Percentiles rank a stretch among this genome's conserved stretches.
Conservation (phyloP, 2,329 filamentous ascomycete genomes). For the Fusarium sp. region DNA sequence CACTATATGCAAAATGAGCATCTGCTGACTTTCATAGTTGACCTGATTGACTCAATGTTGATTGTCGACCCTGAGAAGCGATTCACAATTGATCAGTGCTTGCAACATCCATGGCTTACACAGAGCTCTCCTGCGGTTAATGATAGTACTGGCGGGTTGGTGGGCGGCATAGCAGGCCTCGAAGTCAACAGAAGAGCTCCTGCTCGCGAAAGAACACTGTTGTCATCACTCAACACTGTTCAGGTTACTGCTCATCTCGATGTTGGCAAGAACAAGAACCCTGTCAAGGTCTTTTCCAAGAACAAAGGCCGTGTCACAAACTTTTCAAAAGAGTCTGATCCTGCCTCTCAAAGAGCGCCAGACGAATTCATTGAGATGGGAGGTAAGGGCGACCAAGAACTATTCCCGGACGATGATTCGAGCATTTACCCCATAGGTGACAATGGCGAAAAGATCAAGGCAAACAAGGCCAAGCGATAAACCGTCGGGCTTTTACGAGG, state of each 20-base stretch:
- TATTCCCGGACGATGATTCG: constrained; percentile 74
- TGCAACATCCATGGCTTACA: constrained; percentile 91
- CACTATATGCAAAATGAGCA: background rate
- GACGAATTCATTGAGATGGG: constrained; percentile 87
- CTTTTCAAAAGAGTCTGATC: constrained; percentile 69
- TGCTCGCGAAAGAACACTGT: constrained; percentile 83
- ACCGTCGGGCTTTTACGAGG: background rate
- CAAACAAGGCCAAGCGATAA: constrained; percentile 44
- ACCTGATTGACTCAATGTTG: constrained; percentile 95
- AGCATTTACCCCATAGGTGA: constrained; percentile 61
- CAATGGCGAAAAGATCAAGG: constrained; percentile 47
- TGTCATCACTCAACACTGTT: constrained; percentile 84
- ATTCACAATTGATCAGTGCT: constrained; percentile 89
- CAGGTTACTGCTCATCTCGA: constrained; percentile 65
- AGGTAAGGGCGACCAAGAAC: constrained; percentile 82
- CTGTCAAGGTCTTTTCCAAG: constrained; percentile 81
- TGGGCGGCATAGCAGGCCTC: constrained; percentile 83
- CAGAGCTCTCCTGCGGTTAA: constrained; percentile 69
- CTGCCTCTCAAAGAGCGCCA: constrained; percentile 74
- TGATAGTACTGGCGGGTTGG: constrained; percentile 93
- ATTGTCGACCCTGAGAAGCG: constrained; percentile 86
- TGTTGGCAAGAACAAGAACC: constrained; percentile 65
- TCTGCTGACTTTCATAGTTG: constrained; percentile 61
- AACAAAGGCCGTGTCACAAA: constrained; percentile 63
- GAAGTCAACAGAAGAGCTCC: constrained; percentile 87